These are phyloP conservation scores for Nannizziopsis arthrosporioides DNA, from an alignment of 2,329 filamentous ascomycete species.

Conservation along the genomic window DNA sequence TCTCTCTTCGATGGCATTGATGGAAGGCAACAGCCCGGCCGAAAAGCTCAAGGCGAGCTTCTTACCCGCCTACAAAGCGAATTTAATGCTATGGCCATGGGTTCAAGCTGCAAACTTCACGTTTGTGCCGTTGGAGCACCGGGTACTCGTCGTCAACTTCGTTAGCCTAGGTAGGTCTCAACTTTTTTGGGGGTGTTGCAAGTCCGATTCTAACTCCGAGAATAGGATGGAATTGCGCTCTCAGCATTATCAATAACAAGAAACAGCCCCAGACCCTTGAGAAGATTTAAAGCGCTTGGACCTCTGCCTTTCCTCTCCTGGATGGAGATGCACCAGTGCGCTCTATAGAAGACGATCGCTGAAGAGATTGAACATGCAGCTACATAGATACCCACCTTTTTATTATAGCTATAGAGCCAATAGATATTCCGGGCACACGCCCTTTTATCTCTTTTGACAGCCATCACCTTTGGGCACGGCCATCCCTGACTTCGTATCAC, in stretches of 20 bases:
- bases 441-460: too few relatives aligned
- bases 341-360: background rate
- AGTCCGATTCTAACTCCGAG: background rate
- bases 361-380: background rate
- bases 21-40: slow-evolving; percentile 56
- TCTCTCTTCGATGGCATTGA: slow-evolving; percentile 68
- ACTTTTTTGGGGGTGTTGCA: background rate
- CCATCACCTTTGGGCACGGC: too few relatives aligned
- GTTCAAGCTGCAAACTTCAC: slow-evolving; percentile 84
- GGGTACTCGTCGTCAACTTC: slow-evolving; percentile 76
- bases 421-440: too few relatives aligned
- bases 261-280: slow-evolving; percentile 17
- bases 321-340: background rate
- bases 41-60: slow-evolving; percentile 66
- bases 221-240: slow-evolving; percentile 48
- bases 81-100: slow-evolving; percentile 77
- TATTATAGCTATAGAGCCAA: too few relatives aligned
- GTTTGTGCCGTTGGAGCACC: slow-evolving; percentile 68
- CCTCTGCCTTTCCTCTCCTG: background rate
- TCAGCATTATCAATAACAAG: slow-evolving; percentile 45
- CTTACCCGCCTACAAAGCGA: slow-evolving; percentile 59
- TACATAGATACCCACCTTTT: too few relatives aligned
- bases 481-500: too few relatives aligned
- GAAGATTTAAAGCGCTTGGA: slow-evolving; percentile 22
- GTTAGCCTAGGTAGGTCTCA: slow-evolving; percentile 52